A percentile compares a stretch with the other conserved stretches of the same genome.
Evolutionary conservation across 2,329 filamentous ascomycete species (phyloP).

Genomic region (Aspergillus proliferans): DNA sequence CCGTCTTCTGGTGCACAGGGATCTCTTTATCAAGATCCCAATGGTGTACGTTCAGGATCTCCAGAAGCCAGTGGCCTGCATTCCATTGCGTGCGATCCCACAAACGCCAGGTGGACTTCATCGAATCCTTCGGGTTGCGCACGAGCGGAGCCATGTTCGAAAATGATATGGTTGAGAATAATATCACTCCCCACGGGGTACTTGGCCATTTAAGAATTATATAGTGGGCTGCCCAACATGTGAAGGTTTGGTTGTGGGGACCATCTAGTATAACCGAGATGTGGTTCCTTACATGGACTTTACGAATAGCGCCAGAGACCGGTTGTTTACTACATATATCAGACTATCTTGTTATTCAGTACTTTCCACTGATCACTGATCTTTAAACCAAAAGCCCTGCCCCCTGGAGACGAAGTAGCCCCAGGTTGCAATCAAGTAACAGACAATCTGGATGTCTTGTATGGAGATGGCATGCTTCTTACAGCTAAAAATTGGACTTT

Average conservation of each 20-base stretch:
- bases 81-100: conserved; percentile 26
- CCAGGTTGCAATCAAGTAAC: not conserved
- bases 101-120: conserved; percentile 37
- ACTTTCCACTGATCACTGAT: not conserved
- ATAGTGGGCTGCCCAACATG: not conserved
- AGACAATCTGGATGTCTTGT: too few species aligned
- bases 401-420: too few species aligned
- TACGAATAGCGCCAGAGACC: not conserved
- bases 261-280: not conserved
- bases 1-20: conserved; percentile 35
- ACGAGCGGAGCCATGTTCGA: not conserved
- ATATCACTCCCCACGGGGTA: not conserved
- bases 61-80: conserved; percentile 25
- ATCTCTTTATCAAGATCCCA: conserved; percentile 23
- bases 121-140: conserved; percentile 29
- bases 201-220: not conserved
- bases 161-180: not conserved
- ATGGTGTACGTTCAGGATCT: conserved; percentile 24
- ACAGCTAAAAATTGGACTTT: too few species aligned
- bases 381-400: not conserved
- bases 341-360: not conserved
- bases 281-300: not conserved
- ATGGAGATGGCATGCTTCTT: too few species aligned
- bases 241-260: not conserved
- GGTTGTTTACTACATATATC: not conserved